Evolutionary conservation across 176 grass and related monocot species (phyloP), one percentile per base, ranked within the genome.

Genomic region (Bonia amplexicaulis): DNA sequence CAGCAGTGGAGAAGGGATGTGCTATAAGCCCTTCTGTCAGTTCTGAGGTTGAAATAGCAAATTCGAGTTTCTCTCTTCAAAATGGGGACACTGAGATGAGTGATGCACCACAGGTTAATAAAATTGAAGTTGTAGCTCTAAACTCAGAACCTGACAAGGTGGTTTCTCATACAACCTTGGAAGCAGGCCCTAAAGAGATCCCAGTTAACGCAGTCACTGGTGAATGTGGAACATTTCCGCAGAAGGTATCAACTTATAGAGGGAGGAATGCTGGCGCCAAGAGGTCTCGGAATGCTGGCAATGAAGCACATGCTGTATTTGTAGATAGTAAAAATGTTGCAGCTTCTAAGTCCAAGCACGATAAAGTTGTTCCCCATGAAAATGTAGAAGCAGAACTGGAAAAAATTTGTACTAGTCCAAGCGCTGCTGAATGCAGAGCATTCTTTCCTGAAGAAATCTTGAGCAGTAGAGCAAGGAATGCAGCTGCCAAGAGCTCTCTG

Each of bases 81-180:
- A 12, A 83, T 69, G 57, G 31, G 48, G 75, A 88, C 66, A 64
- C 31, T 79, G 87, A 80, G 29, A 80, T 40, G 51, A 87, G 63
- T 77, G 58, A 75, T 51, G 48, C 45, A 59, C 59, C 60, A 42
- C 71, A 45, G 80, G 53, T 74, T 46, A 52, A 84, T 69, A 75
- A 46, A 85, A 80, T 25, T 40, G 42, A 77, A 52, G 74, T 53
- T 41, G 31, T 70, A 84, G 51, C 23, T 66, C 84, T 10, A 25
- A 72, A 40, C 37, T 77, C n/a, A 27, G 41, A 82, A 52, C 12
- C 55, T 60, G 75, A 77, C 45, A 92, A 64, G 66, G 33, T 22
- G 62, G 51, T 60, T 84, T 85, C 74, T 89, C 88, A 88, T 71
- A 79, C 69, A 80, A 81, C 83, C 63, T 77, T 82, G 70, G 71